Evolutionary conservation across 495 filamentous ascomycete species (phyloP).

Genomic region (Apodospora peruviana): DNA sequence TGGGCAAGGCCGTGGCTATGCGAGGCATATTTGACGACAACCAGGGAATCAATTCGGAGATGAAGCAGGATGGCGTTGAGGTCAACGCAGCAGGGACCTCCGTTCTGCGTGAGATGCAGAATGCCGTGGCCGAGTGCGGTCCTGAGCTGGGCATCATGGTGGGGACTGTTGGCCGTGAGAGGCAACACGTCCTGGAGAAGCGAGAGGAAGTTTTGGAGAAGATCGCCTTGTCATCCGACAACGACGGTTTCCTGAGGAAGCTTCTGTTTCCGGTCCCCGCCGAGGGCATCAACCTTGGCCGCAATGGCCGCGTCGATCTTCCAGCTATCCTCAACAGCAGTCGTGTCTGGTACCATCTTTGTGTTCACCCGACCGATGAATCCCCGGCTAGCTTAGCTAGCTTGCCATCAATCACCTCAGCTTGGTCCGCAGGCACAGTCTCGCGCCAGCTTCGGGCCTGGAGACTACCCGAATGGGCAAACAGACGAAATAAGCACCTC

Average conservation of each 20-base stretch:
- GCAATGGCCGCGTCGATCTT: slow-evolving; percentile 71
- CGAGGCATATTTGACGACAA: slow-evolving; percentile 87
- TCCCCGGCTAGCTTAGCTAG: slow-evolving; percentile 62
- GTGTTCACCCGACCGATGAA: slow-evolving; percentile 87
- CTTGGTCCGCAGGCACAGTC: slow-evolving; percentile 87
- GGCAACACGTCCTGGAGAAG: slow-evolving; percentile 73
- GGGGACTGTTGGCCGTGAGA: slow-evolving; percentile 59
- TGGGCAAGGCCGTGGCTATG: slow-evolving; percentile 82
- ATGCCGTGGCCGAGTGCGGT: slow-evolving; percentile 70
- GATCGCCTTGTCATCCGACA: slow-evolving; percentile 71
- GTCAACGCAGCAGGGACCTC: slow-evolving; percentile 65
- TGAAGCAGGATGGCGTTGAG: slow-evolving; percentile 88
- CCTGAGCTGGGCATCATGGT: slow-evolving; percentile 74
- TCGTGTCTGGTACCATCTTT: slow-evolving; percentile 92
- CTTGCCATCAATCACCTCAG: slow-evolving; percentile 54
- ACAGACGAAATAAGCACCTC: slow-evolving; percentile 83
- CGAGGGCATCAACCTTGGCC: slow-evolving; percentile 68
- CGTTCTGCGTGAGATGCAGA: slow-evolving; percentile 77
- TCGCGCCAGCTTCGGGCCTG: slow-evolving; percentile 89
- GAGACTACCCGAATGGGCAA: slow-evolving; percentile 94
- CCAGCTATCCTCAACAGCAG: slow-evolving; percentile 64
- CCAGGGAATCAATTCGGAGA: slow-evolving; percentile 90
- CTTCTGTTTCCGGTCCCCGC: slow-evolving; percentile 76
- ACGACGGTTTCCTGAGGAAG: slow-evolving; percentile 74
- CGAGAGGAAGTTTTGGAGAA: slow-evolving; percentile 81